Conservation (phyloP, 495 filamentous ascomycete genomes). For the Daldinia concentrica region DNA sequence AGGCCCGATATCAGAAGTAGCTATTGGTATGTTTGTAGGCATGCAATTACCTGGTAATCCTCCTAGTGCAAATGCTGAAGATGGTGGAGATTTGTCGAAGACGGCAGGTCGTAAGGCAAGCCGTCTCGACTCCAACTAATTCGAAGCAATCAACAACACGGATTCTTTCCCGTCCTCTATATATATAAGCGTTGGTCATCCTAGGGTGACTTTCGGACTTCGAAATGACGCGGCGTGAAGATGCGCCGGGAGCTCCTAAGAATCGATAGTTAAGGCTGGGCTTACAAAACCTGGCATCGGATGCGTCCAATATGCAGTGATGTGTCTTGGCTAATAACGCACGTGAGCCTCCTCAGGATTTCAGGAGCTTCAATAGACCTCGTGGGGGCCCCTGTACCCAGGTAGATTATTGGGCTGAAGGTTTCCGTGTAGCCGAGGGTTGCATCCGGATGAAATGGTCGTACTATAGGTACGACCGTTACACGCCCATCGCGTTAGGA, state of each 20-base stretch:
- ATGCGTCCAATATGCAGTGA: slow-evolving; percentile 9
- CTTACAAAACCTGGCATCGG: background rate
- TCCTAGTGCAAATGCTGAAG: background rate
- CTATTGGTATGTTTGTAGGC: slow-evolving; percentile 3
- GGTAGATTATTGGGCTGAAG: background rate
- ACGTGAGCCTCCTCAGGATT: slow-evolving; percentile 15
- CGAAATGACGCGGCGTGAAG: background rate
- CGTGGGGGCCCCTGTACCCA: background rate
- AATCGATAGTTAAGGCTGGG: background rate
- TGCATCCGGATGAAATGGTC: slow-evolving; percentile 23
- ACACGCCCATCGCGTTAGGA: background rate
- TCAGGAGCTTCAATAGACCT: slow-evolving; percentile 5
- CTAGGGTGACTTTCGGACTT: background rate
- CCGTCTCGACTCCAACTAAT: background rate
- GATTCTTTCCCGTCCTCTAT: background rate
- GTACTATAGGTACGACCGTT: slow-evolving; percentile 11
- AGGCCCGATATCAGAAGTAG: slow-evolving; percentile 3
- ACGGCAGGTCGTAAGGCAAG: slow-evolving; percentile 17
- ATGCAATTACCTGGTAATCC: slow-evolving; percentile 10
- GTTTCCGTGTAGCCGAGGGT: slow-evolving; percentile 22
- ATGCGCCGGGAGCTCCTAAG: background rate
- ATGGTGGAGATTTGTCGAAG: background rate
- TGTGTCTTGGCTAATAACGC: slow-evolving; percentile 23
- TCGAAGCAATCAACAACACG: background rate
- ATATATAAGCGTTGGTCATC: slow-evolving; percentile 1